Base-by-base conservation (phyloP, 2,329 filamentous ascomycete species). In the Claviceps arundinis region DNA sequence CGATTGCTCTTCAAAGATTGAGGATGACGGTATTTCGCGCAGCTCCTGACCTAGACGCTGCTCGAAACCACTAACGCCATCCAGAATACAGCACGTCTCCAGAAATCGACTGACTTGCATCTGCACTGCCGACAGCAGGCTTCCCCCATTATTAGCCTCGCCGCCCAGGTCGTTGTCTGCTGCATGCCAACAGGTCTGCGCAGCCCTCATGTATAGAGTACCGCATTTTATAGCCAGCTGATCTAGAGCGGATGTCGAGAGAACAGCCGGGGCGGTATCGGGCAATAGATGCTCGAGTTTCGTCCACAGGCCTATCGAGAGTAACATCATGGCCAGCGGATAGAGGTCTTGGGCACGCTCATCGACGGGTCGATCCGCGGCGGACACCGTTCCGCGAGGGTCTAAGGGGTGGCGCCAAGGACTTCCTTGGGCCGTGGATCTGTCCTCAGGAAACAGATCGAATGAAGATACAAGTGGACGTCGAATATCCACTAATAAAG, bases 301-400 rank as follows among this genome's bases (percentile, higher is more conserved):
- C 3, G 78, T 80, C 87, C 87, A 91, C 8, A 90, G 67, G 6
- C 87, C 87, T 50, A 90, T 80, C 6, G 87, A 87, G 2, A 89
- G 71, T 0, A 91, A 73, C 4, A 89, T 69, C 68, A 89, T 78
- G 17, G 84, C 84, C 1, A 91, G 71, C 6, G 84, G 82, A 62
- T 89, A 89, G 2, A 90, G 69, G 55, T 90, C 87, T 37, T 81
- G 68, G 1, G 78, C 74, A 41, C 80, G 77, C 42, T 75, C 76
- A 51, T 82, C 78, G 1, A 75, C 70, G 5, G 73, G 73, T 43
- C 69, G 70, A 4, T 66, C 60, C 9, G 79, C 73, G 0, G 77
- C 77, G 22, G 73, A 65, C 4, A 70, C 62, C 0, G 73, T 74
- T 3, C 70, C 73, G 13, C 74, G 69, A 4, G 79, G 78, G 58